These are phyloP conservation scores for Pestalotiopsis sp. DNA, from an alignment of 2,329 filamentous ascomycete genomes.

Conservation along the genomic window DNA sequence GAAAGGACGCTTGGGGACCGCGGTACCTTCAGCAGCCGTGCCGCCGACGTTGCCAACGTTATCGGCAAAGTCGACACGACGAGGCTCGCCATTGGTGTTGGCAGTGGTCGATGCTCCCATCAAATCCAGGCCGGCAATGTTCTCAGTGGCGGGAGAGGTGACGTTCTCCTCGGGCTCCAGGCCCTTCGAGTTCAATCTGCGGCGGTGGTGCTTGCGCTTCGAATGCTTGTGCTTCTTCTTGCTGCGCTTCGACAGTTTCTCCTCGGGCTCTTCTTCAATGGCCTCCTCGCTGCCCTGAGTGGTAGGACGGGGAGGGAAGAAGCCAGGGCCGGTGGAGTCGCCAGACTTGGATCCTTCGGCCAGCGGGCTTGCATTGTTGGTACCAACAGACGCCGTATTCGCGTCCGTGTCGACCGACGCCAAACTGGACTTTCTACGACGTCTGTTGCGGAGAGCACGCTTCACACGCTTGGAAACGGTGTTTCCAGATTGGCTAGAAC, in stretches of 20 bases:
- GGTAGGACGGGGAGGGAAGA: constrained; percentile 39
- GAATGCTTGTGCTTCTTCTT: constrained; percentile 41
- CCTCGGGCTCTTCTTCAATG: constrained; percentile 43
- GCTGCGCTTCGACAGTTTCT: constrained; percentile 15
- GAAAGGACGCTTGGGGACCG: constrained; percentile 48
- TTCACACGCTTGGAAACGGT: constrained; percentile 78
- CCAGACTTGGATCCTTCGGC: constrained; percentile 42
- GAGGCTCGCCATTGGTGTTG: constrained; percentile 43
- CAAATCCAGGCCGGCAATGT: constrained; percentile 11
- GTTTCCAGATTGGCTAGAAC: constrained; percentile 59
- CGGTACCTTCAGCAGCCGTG: constrained; percentile 17
- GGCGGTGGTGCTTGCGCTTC: constrained; percentile 46
- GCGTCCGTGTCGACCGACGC: constrained; percentile 65
- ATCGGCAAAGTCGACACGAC: constrained; percentile 61
- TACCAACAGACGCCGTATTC: constrained; percentile 44
- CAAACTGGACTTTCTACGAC: constrained; percentile 76
- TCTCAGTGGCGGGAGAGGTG: constrained; percentile 2
- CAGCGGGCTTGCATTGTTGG: constrained; percentile 34
- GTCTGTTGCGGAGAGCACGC: constrained; percentile 71
- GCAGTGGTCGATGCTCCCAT: not conserved
- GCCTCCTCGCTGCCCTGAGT: constrained; percentile 46
- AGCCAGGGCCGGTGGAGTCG: constrained; percentile 37
- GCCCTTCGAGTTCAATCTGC: constrained; percentile 27
- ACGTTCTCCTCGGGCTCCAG: constrained; percentile 23
- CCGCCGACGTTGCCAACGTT: constrained; percentile 28